Conservation (phyloP, 345 rosid genomes). For the Nephelium lappaceum region DNA sequence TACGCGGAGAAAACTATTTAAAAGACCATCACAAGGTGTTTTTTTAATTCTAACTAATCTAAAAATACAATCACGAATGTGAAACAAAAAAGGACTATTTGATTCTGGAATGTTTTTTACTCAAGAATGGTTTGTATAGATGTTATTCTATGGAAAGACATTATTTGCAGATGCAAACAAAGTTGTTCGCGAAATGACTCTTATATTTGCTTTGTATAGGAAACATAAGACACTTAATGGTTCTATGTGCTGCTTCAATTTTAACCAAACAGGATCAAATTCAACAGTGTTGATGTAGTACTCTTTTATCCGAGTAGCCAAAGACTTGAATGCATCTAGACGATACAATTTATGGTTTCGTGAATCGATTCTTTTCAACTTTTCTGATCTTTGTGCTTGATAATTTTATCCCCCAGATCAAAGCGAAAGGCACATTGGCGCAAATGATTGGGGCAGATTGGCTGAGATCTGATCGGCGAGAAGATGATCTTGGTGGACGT, state of each 20-base stretch:
- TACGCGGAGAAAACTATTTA: conserved; percentile 78
- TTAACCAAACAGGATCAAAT: neutral
- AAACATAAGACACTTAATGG: neutral
- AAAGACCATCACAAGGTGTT: conserved; percentile 71
- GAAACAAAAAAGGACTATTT: neutral
- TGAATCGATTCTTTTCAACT: neutral
- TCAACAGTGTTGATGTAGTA: neutral
- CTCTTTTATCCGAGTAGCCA: neutral
- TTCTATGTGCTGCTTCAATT: neutral
- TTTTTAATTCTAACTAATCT: neutral
- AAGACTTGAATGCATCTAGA: neutral
- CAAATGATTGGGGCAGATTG: conserved; percentile 97
- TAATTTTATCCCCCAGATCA: conserved; percentile 43
- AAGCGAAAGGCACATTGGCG: conserved; percentile 71
- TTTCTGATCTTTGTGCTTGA: neutral
- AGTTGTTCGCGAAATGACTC: neutral
- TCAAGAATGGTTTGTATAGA: neutral
- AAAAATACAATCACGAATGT: neutral
- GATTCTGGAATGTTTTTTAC: neutral
- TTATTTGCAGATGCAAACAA: neutral
- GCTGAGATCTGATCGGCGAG: conserved; percentile 71
- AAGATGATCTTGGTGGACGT: conserved; percentile 79
- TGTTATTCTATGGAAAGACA: neutral
- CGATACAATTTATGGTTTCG: neutral
- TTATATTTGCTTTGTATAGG: neutral